A percentile compares a stretch with the other conserved stretches of the same genome.
These are phyloP conservation scores for Penicillium glabrum DNA, from an alignment of 2,329 filamentous ascomycete species.

Conservation along the genomic window DNA sequence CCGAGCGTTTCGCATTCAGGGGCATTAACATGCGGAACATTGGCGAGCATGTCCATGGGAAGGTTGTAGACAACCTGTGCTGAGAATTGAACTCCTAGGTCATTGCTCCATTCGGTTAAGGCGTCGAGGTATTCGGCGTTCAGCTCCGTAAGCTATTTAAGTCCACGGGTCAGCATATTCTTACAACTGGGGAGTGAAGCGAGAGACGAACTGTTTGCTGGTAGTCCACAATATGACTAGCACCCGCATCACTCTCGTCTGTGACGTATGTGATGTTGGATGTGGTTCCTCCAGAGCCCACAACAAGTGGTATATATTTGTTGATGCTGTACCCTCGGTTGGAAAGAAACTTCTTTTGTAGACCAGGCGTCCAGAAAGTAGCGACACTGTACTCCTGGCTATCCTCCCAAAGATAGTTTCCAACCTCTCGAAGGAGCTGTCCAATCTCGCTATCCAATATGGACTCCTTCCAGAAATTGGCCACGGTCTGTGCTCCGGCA, in stretches of 20 bases:
- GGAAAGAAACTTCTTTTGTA: constrained; percentile 30
- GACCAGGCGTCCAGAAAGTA: constrained; percentile 38
- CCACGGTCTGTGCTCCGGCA: constrained; percentile 35
- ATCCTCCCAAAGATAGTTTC: constrained; percentile 35
- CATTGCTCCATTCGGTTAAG: constrained; percentile 33
- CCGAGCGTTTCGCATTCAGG: constrained; percentile 45
- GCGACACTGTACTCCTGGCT: constrained; percentile 33
- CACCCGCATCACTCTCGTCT: neutral
- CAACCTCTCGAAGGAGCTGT: constrained; percentile 32
- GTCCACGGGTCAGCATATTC: neutral
- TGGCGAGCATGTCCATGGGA: constrained; percentile 44
- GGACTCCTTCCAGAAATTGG: constrained; percentile 42
- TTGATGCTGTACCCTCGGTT: constrained; percentile 36
- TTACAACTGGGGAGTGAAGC: neutral
- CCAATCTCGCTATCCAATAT: constrained; percentile 33
- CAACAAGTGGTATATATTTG: neutral
- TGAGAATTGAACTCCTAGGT: constrained; percentile 38
- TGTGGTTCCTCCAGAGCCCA: neutral
- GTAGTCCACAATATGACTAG: neutral
- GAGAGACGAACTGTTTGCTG: neutral
- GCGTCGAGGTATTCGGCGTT: constrained; percentile 28
- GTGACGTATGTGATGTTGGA: neutral
- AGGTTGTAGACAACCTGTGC: constrained; percentile 44
- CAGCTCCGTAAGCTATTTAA: neutral
- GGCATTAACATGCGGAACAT: constrained; percentile 38